Evolutionary conservation across 495 filamentous ascomycete genomes (phyloP).

Genomic region (Penicillium flavigenum): DNA sequence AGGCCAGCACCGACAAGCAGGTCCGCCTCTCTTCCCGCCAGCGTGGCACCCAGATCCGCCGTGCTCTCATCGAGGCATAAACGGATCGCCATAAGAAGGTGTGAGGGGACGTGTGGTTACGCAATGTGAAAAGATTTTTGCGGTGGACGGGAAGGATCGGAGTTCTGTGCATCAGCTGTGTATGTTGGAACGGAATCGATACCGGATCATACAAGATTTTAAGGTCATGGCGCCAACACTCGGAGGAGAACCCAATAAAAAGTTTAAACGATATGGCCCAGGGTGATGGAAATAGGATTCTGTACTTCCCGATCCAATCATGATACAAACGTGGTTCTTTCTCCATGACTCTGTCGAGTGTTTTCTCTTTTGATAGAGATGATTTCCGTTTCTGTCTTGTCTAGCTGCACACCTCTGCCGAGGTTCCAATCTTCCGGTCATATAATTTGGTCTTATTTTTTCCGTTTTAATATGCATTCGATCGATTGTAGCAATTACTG

Average conservation of each 20-base stretch:
- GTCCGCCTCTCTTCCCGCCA: constrained; percentile 78
- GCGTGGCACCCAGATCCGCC: constrained; percentile 75
- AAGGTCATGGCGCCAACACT: constrained; percentile 33
- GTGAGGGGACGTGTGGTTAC: constrained; percentile 27
- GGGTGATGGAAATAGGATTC: constrained; percentile 29
- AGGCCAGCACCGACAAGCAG: constrained; percentile 62
- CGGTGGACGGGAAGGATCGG: constrained; percentile 32
- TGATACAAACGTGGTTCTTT: constrained; percentile 36
- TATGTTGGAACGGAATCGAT: constrained; percentile 39
- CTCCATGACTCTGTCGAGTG: constrained; percentile 17
- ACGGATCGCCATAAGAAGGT: constrained; percentile 28
- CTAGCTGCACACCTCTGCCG: neutral
- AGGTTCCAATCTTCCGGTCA: constrained; percentile 1
- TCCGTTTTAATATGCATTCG: neutral
- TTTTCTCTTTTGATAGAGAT: neutral
- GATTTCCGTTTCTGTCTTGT: constrained; percentile 1
- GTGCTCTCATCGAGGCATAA: constrained; percentile 80
- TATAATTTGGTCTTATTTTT: constrained; percentile 9
- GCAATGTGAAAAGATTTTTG: constrained; percentile 29
- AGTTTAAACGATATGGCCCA: constrained; percentile 36
- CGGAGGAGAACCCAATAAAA: constrained; percentile 38
- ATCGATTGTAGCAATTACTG: neutral
- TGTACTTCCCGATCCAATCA: constrained; percentile 34
- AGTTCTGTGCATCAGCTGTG: constrained; percentile 31
- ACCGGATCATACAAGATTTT: constrained; percentile 48